These are phyloP conservation scores for Colletotrichum tabaci DNA, from an alignment of 2,329 filamentous ascomycete genomes.

Conservation along the genomic window DNA sequence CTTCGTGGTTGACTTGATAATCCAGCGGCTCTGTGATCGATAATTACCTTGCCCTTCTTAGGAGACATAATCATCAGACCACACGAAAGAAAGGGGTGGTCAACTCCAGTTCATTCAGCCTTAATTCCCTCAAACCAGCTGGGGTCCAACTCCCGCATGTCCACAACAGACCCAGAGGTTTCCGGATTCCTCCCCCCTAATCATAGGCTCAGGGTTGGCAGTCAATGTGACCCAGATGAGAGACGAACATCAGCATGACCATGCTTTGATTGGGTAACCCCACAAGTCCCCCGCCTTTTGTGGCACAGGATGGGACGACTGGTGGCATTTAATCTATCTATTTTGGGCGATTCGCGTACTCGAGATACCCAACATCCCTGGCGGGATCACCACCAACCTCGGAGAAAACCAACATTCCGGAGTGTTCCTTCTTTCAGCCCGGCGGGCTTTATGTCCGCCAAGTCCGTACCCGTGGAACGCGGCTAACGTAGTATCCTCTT, in stretches of 20 bases:
- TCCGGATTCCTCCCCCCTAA: background rate
- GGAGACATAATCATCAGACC: too few relatives aligned
- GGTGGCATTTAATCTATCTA: slow-evolving; percentile 15
- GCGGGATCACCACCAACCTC: background rate
- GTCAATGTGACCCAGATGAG: background rate
- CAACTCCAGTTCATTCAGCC: background rate
- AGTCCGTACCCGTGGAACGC: background rate
- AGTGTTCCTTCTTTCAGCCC: slow-evolving; percentile 2
- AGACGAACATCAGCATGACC: slow-evolving; percentile 7
- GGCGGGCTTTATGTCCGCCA: background rate
- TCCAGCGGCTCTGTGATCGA: background rate
- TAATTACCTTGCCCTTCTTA: too few relatives aligned
- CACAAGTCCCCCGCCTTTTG: background rate
- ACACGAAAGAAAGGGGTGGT: background rate
- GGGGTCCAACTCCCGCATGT: background rate
- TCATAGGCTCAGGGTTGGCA: background rate
- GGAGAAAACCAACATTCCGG: background rate
- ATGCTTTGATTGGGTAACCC: background rate
- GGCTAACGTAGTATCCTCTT: background rate
- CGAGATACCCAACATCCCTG: background rate
- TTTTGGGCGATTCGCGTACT: slow-evolving; percentile 6
- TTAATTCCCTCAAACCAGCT: background rate
- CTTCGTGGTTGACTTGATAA: background rate
- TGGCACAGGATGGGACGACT: slow-evolving; percentile 6
- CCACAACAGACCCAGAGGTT: background rate